Evolutionary conservation across 2,329 filamentous ascomycete species (phyloP), one percentile per base, ranked within the genome.

Genomic region (Aspergillus unguis): DNA sequence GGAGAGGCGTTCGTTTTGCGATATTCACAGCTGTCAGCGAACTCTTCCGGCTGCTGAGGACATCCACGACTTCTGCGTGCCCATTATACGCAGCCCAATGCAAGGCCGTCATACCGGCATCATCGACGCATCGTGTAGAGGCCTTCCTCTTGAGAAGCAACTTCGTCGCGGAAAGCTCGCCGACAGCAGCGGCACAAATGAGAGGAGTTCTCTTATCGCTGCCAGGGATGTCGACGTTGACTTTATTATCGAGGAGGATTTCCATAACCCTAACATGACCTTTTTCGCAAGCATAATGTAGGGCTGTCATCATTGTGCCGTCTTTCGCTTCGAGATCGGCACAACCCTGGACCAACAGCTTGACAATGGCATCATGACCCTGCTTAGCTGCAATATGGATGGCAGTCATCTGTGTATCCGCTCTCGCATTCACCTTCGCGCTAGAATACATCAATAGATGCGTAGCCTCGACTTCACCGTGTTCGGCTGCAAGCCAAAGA

Each of bases 1-100:
- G 71, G 11, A 74, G 56, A 27, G 67, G 62, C 2, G 68, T 73
- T 52, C 66, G 61, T 17, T 69, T 70, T 10, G 63, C 56, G 8
- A 51, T 55, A 46, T 71, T 70, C 32, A 55, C 58, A 29, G 53
- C 61, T 6, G 58, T 50, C 6, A 72, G 49, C 5, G 62, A 53
- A 6, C 59, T 59, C 57, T 65, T 69, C 44, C 60, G 67, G 32
- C 66, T 60, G 35, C 66, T 61, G 3, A 73, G 60, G 10, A 70
- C 49, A 1, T 65, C 52, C 8, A 73, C 66, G 17, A 69, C 61
- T 27, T 73, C 68, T n/a, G 63, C 59, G 45, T 73, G 70, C 1
- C 70, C 71, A 44, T 71, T 71, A 52, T 62, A 71, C 5, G 65
- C 63, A 27, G 71, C 71, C 70, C 69, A 72, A 45, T 74, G 71